Percentiles rank a stretch among this genome's conserved stretches.
These are phyloP conservation scores for Moniliophthora roreri DNA, from an alignment of 1,284 basidiomycete genomes.

Conservation along the genomic window DNA sequence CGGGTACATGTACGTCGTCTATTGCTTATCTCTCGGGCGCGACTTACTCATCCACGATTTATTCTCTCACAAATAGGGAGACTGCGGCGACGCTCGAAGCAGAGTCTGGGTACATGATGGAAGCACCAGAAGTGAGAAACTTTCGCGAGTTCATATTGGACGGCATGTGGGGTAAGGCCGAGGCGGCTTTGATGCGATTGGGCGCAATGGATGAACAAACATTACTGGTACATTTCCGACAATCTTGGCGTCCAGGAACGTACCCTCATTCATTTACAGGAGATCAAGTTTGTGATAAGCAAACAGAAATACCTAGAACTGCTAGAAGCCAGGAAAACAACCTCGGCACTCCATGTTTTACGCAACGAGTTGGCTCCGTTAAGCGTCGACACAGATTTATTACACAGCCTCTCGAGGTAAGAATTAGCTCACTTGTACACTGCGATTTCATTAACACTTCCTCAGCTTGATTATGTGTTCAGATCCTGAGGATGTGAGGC, in stretches of 20 bases:
- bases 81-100: constrained; percentile 86
- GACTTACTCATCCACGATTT: constrained; percentile 9
- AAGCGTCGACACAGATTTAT: constrained; percentile 71
- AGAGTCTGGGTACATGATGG: constrained; percentile 91
- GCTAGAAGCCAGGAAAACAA: constrained; percentile 82
- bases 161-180: constrained; percentile 85
- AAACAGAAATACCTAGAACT: constrained; percentile 97
- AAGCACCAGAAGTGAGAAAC: constrained; percentile 75
- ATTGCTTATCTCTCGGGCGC: constrained; percentile 12
- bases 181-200: constrained; percentile 66
- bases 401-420: constrained; percentile 85
- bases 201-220: constrained; percentile 67
- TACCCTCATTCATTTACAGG: constrained; percentile 38
- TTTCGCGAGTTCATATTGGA: constrained; percentile 84
- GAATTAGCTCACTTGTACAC: neutral
- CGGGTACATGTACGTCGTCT: constrained; percentile 80
- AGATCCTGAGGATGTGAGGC: constrained; percentile 80
- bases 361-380: constrained; percentile 86
- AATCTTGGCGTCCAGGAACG: neutral
- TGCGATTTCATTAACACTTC: constrained; percentile 7
- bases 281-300: constrained; percentile 84
- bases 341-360: constrained; percentile 82
- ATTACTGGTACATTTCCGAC: constrained; percentile 52
- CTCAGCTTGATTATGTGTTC: constrained; percentile 87
- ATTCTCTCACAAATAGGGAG: constrained; percentile 54